Conservation (phyloP, 805 yeast genomes). For the Blastobotrys parvus region DNA sequence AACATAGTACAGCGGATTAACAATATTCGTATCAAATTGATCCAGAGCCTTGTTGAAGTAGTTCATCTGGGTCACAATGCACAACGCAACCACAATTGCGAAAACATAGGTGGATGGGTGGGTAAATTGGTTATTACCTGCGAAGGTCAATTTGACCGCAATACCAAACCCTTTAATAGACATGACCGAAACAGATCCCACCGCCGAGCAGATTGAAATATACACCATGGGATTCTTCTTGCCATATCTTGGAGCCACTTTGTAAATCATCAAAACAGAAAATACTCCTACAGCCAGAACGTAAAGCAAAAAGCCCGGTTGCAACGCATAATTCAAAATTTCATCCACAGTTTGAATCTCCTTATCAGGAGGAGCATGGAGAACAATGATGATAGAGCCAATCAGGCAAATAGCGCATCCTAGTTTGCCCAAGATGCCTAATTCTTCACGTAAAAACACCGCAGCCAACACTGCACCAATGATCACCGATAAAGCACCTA, state of each 20-base stretch:
- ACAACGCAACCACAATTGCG: slow-evolving; percentile 64
- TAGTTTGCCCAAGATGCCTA: slow-evolving; percentile 81
- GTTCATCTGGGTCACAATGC: slow-evolving; percentile 88
- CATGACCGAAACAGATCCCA: slow-evolving; percentile 87
- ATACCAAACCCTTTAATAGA: slow-evolving; percentile 90
- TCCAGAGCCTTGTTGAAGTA: slow-evolving; percentile 89
- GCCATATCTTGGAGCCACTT: slow-evolving; percentile 75
- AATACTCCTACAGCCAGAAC: slow-evolving; percentile 54
- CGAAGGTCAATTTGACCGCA: slow-evolving; percentile 74
- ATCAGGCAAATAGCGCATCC: slow-evolving; percentile 87
- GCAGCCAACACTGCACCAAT: slow-evolving; percentile 90
- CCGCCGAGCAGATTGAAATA: slow-evolving; percentile 81
- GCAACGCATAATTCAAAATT: slow-evolving; percentile 68
- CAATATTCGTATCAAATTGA: slow-evolving; percentile 87
- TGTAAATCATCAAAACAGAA: slow-evolving; percentile 71
- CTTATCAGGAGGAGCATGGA: slow-evolving; percentile 93
- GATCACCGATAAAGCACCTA: slow-evolving; percentile 84
- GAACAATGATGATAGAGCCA: slow-evolving; percentile 79
- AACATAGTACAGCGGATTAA: slow-evolving; percentile 84
- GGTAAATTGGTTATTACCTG: slow-evolving; percentile 82
- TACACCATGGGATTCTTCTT: slow-evolving; percentile 78
- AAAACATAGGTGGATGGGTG: slow-evolving; percentile 79
- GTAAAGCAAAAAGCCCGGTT: slow-evolving; percentile 64
- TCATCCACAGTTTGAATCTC: slow-evolving; percentile 85
- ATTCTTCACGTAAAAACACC: slow-evolving; percentile 71